These are phyloP conservation scores for Cytospora leucostoma DNA, from an alignment of 2,329 filamentous ascomycete genomes.

Conservation along the genomic window DNA sequence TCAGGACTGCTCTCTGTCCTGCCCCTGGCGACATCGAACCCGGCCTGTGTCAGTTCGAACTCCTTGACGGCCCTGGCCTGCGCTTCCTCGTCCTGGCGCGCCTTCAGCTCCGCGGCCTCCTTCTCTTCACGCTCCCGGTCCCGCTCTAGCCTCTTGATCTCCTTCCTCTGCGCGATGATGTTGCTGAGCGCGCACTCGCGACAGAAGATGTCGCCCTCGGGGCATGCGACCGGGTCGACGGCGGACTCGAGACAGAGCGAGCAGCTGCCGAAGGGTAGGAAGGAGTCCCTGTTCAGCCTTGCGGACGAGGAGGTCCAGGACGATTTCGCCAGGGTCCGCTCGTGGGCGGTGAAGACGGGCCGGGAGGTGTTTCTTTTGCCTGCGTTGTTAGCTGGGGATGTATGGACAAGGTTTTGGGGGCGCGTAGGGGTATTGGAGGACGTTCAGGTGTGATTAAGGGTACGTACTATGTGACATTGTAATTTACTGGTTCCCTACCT, in stretches of 20 bases:
- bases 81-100: conserved; percentile 68
- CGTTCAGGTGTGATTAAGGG: background rate
- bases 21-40: conserved; percentile 47
- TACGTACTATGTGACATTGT: conserved; percentile 50
- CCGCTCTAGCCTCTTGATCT: conserved; percentile 80
- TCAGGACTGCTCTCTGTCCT: conserved; percentile 35
- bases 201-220: conserved; percentile 88
- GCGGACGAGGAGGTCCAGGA: conserved; percentile 81
- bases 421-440: too few species aligned
- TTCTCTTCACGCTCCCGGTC: conserved; percentile 61
- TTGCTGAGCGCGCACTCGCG: conserved; percentile 91
- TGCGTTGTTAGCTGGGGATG: conserved; percentile 35
- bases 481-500: background rate
- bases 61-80: conserved; percentile 70
- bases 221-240: conserved; percentile 79
- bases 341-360: conserved; percentile 90
- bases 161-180: conserved; percentile 86
- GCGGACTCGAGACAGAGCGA: conserved; percentile 82
- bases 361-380: conserved; percentile 89
- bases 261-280: conserved; percentile 88
- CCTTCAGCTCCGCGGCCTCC: conserved; percentile 62
- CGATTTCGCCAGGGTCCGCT: conserved; percentile 77
- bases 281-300: conserved; percentile 86
- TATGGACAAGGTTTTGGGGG: background rate
- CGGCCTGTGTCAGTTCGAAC: conserved; percentile 84